Percentiles rank a stretch among this genome's conserved stretches.
Evolutionary conservation across 2,329 filamentous ascomycete species (phyloP).

Genomic region (Tolypocladium inflatum): DNA sequence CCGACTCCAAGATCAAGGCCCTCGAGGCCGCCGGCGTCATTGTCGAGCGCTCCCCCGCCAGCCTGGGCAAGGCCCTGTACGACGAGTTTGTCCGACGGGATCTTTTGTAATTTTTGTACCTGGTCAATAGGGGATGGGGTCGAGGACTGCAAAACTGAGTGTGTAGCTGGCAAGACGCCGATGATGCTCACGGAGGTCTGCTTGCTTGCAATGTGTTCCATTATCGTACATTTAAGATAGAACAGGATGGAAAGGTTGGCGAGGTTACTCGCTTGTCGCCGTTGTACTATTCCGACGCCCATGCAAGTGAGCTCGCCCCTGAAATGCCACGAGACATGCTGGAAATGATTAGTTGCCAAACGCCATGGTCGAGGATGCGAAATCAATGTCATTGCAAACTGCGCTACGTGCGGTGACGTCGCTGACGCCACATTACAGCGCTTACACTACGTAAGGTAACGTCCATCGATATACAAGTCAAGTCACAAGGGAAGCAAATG

Average conservation of each 20-base stretch:
- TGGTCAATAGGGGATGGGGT: not conserved
- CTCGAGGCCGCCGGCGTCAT: conserved; percentile 89
- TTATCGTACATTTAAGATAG: conserved; percentile 24
- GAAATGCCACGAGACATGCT: not conserved
- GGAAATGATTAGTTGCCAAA: not conserved
- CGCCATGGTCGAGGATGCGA: not conserved
- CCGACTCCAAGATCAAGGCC: conserved; percentile 95
- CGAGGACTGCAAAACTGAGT: conserved; percentile 3
- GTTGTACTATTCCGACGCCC: not conserved
- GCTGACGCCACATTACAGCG: not conserved
- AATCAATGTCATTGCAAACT: not conserved
- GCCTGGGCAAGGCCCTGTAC: conserved; percentile 86
- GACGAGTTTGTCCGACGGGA: conserved; percentile 95
- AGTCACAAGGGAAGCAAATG: not conserved
- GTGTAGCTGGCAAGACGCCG: conserved; percentile 12
- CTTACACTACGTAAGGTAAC: not conserved
- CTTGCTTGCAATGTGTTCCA: conserved; percentile 15
- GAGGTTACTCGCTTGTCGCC: not conserved
- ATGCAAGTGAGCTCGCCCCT: not conserved
- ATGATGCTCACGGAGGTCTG: conserved; percentile 9
- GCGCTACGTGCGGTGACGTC: not conserved
- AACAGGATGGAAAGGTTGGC: conserved; percentile 8
- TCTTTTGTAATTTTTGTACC: conserved; percentile 57
- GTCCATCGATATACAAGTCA: not conserved
- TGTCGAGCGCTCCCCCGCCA: conserved; percentile 88